Evolutionary conservation across 139 green algal species (phyloP).

Genomic region (Coelastrella sp.): DNA sequence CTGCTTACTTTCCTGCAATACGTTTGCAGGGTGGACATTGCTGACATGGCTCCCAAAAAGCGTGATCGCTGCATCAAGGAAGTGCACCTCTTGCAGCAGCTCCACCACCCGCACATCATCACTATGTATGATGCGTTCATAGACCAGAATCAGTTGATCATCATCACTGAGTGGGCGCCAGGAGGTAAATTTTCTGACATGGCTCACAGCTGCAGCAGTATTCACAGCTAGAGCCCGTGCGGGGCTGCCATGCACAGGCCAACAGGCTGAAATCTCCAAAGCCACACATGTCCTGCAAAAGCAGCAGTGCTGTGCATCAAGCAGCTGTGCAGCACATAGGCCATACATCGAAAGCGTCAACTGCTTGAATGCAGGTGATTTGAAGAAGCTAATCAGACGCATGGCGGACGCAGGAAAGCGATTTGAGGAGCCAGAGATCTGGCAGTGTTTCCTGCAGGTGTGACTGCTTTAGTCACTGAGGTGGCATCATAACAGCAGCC

Average conservation of each 20-base stretch:
- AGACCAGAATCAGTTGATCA: constrained; percentile 72
- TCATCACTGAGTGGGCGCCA: constrained; percentile 72
- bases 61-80: constrained; percentile 72
- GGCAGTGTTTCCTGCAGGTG: constrained; percentile 65
- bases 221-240: no score
- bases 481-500: not conserved
- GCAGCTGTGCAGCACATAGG: not conserved
- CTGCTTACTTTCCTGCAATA: not conserved
- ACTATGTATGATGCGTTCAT: constrained; percentile 73
- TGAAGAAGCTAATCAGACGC: constrained; percentile 72
- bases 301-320: not conserved
- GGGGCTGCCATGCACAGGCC: no score
- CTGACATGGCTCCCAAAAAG: constrained; percentile 73
- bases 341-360: not conserved
- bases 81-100: constrained; percentile 65
- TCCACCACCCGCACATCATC: constrained; percentile 73
- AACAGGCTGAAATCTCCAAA: no score
- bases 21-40: constrained; percentile 54
- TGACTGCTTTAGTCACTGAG: not conserved
- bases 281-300: not conserved
- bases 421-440: constrained; percentile 67
- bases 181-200: constrained; percentile 39
- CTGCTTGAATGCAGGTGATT: constrained; percentile 51
- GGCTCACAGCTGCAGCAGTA: not conserved
- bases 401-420: constrained; percentile 57